Conservation (phyloP, 2,329 filamentous ascomycete species). For the Elsinoe batatas region DNA sequence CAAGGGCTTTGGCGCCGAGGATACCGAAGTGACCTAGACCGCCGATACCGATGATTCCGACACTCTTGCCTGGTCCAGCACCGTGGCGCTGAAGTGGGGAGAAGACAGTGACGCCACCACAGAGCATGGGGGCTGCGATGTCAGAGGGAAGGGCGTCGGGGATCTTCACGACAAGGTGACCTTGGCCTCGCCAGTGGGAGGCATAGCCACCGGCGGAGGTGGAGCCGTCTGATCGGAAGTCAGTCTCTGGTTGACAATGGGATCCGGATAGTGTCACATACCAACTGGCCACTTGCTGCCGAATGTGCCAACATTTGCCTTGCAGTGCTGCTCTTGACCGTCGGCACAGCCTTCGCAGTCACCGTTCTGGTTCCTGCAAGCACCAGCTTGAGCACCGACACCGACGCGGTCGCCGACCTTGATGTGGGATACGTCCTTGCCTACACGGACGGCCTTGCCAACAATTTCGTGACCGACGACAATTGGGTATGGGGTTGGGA, state of each 20-base stretch:
- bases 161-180: conserved; percentile 49
- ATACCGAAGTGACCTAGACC: conserved; percentile 61
- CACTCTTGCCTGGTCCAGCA: conserved; percentile 56
- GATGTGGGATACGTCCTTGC: conserved; percentile 20
- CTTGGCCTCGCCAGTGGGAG: conserved; percentile 42
- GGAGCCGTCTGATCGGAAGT: conserved; percentile 28
- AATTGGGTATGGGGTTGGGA: conserved; percentile 19
- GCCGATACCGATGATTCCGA: conserved; percentile 64
- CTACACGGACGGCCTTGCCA: conserved; percentile 21
- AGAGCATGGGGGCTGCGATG: conserved; percentile 58
- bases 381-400: conserved; percentile 39
- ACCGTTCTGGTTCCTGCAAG: conserved; percentile 29
- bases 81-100: conserved; percentile 56
- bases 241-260: too few species aligned
- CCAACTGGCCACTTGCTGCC: conserved; percentile 23
- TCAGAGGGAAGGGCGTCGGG: conserved; percentile 39
- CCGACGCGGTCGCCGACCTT: conserved; percentile 35
- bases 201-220: conserved; percentile 57
- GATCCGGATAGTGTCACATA: too few species aligned
- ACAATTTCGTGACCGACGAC: conserved; percentile 23
- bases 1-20: conserved; percentile 58
- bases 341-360: conserved; percentile 44
- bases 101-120: conserved; percentile 64
- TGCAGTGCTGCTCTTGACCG: conserved; percentile 28
- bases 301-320: conserved; percentile 24